Base-by-base conservation (phyloP, 2,329 filamentous ascomycete species). In the Colletotrichum sublineola region DNA sequence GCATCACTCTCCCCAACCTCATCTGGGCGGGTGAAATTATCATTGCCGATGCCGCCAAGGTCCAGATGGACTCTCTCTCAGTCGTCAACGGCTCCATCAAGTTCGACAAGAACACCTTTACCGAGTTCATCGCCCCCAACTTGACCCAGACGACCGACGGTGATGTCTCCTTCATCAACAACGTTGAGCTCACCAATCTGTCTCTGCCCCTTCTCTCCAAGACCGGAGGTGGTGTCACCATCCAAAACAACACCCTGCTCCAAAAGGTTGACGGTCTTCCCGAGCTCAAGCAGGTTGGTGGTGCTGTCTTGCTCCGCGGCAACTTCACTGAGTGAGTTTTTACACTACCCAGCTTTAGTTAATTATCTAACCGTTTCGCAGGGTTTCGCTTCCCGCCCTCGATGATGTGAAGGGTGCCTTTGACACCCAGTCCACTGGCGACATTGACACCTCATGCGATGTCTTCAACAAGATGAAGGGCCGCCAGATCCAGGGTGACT, bases 211-310 rank as follows among this genome's bases (percentile, higher is more conserved):
- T 80, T 31, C 87, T 98, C 57, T 87, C 86, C 76, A 88, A 84
- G 67, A 88, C 97, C 78, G 90, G 89, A 76, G 95, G 94, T 85
- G 94, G 93, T 81, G 89, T 97, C 81, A 91, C 93, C 77, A 90
- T 99, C 79, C 92, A 93, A 84, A 97, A 97, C 90, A 98, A 98
- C 91, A 94, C 94, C 73, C 85, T 86, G 68, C 88, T 98, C 44
- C 77, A 83, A 68, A 81, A 85, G 73, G 86, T 98, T 68, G 83
- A 88, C 75, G 90, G 90, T 44, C 93, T 98, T 84, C 87, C 88
- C 74, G 80, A 86, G 75, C 89, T 99, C 38, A 80, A 89, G 79
- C 89, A 85, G 67, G 90, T 98, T 71, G 89, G 87, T 75, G 96
- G 95, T 84, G 94, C 94, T 78, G 87, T 98, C 79, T 92, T 94